These are phyloP conservation scores for Sclerotinia glacialis DNA, from an alignment of 2,329 filamentous ascomycete species.

Conservation along the genomic window DNA sequence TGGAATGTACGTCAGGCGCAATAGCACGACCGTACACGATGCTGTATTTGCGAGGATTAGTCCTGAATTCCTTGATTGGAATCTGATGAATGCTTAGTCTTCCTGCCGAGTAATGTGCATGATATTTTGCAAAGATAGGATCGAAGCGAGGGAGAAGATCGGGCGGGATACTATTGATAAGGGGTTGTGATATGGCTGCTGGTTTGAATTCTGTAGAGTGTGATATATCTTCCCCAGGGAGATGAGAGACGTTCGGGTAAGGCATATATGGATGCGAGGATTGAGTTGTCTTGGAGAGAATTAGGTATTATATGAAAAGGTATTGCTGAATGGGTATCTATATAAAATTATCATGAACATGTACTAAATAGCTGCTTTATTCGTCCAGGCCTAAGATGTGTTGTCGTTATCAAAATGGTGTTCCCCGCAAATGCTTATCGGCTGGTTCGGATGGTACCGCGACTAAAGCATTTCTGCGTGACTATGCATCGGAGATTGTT, in stretches of 20 bases:
- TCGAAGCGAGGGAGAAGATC: slow-evolving; percentile 43
- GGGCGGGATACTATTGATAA: slow-evolving; percentile 44
- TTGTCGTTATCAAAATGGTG: slow-evolving; percentile 7
- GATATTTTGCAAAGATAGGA: slow-evolving; percentile 43
- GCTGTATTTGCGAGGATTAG: slow-evolving; percentile 42
- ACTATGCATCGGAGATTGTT: slow-evolving; percentile 10
- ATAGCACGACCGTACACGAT: slow-evolving; percentile 41
- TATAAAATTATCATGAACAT: neutral
- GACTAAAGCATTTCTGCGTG: slow-evolving; percentile 5
- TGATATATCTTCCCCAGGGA: slow-evolving; percentile 10
- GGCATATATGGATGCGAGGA: neutral
- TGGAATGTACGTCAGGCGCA: slow-evolving; percentile 40
- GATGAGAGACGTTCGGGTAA: slow-evolving; percentile 14
- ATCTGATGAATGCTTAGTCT: slow-evolving; percentile 44
- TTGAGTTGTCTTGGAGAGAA: neutral
- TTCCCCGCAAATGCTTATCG: slow-evolving; percentile 18
- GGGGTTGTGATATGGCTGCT: slow-evolving; percentile 37
- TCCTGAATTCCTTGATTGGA: slow-evolving; percentile 39
- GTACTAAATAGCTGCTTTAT: neutral
- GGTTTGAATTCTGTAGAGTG: slow-evolving; percentile 15
- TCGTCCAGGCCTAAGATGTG: neutral
- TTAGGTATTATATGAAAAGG: neutral
- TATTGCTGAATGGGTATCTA: slow-evolving; percentile 2
- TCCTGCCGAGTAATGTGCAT: slow-evolving; percentile 44
- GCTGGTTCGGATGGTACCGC: slow-evolving; percentile 9